Percentiles rank a stretch among this genome's conserved stretches.
Conservation (phyloP, 2,329 filamentous ascomycete species). For the Paracoccidioides lutzii region DNA sequence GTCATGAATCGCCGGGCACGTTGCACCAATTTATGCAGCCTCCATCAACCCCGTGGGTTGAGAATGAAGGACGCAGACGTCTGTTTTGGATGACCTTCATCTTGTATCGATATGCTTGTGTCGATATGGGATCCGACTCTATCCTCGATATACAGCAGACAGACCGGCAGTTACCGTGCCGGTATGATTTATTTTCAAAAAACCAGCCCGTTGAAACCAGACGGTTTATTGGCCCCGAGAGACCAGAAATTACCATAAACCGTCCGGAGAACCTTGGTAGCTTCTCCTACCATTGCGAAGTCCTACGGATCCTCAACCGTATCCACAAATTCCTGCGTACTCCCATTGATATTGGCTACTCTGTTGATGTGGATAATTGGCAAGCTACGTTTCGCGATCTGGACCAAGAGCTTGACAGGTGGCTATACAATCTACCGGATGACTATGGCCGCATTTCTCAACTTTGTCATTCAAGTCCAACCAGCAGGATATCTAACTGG, state of each 20-base stretch:
- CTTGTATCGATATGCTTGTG: constrained; percentile 34
- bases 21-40: constrained; percentile 24
- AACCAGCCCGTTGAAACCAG: constrained; percentile 34
- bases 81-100: constrained; percentile 37
- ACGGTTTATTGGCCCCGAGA: constrained; percentile 15
- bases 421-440: constrained; percentile 33
- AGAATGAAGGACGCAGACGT: constrained; percentile 33
- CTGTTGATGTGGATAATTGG: constrained; percentile 30
- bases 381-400: constrained; percentile 31
- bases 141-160: constrained; percentile 30
- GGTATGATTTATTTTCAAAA: constrained; percentile 35
- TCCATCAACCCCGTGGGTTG: constrained; percentile 33
- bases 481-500: constrained; percentile 6
- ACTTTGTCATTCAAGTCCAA: constrained; percentile 24
- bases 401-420: constrained; percentile 29
- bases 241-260: constrained; percentile 20
- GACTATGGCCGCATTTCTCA: constrained; percentile 37
- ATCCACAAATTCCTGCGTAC: constrained; percentile 33
- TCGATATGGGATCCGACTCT: constrained; percentile 34
- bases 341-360: constrained; percentile 29
- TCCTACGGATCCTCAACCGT: constrained; percentile 32
- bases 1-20: constrained; percentile 22
- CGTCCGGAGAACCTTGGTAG: constrained; percentile 34
- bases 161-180: constrained; percentile 32
- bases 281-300: constrained; percentile 36